These are phyloP conservation scores for Blastocystis sp. DNA, from an alignment of 352 stramenopile species.

Conservation along the genomic window DNA sequence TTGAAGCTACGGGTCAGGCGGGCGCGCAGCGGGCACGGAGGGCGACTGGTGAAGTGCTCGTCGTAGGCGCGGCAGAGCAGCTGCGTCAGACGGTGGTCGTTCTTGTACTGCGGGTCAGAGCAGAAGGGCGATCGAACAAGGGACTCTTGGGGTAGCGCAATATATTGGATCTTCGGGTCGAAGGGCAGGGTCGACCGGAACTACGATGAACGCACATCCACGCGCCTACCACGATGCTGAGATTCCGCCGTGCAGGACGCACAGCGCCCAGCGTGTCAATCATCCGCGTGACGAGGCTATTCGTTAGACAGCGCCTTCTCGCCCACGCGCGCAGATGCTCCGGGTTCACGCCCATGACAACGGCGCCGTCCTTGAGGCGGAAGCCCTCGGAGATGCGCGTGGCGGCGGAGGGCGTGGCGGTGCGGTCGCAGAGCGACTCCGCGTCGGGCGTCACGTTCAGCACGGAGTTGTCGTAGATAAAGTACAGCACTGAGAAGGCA, in stretches of 20 bases:
- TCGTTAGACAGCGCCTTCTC: background rate
- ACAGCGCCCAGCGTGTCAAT: background rate
- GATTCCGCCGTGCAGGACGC: background rate
- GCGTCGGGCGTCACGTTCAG: background rate
- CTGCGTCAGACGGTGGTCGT: slow-evolving; percentile 19
- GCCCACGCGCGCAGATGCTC: background rate
- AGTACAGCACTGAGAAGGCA: slow-evolving; percentile 26
- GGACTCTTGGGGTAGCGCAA: background rate
- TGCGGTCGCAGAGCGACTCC: background rate
- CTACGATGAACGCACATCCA: background rate
- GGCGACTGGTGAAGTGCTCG: background rate
- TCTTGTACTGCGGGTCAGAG: background rate
- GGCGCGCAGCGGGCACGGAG: background rate
- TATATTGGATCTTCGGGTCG: background rate
- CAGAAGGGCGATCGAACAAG: background rate
- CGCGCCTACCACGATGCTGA: background rate
- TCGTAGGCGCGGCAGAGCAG: slow-evolving; percentile 2
- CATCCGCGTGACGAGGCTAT: slow-evolving; percentile 3
- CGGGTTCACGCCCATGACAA: background rate
- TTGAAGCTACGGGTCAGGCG: slow-evolving; percentile 2
- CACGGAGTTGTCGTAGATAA: slow-evolving; percentile 37
- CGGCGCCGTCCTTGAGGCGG: background rate
- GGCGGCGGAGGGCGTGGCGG: background rate
- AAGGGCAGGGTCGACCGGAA: background rate
- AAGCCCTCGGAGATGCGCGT: background rate